phyloP scores from a whole-genome alignment of 768 basidiomycete species.

The Kwoniella heveanensis region DNA sequence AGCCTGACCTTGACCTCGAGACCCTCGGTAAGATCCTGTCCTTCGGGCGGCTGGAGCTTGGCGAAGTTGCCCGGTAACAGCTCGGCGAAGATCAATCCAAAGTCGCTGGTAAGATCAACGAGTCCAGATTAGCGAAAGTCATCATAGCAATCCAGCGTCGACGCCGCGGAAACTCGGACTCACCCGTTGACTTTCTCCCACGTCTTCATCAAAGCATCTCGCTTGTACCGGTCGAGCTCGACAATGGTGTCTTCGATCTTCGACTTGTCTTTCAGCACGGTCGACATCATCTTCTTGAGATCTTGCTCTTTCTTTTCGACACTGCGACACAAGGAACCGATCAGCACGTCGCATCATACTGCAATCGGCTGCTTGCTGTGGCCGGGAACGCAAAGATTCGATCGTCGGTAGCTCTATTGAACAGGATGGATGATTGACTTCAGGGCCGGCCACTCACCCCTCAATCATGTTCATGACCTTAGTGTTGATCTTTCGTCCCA shows the following conservation, averaged over 20 bases:
- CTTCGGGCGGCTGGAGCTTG: constrained; percentile 89
- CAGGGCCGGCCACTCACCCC: too few species aligned
- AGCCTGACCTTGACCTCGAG: constrained; percentile 96
- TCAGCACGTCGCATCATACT: neutral
- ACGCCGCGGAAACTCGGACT: constrained; percentile 48
- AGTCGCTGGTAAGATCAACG: too few species aligned
- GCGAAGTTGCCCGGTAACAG: constrained; percentile 94
- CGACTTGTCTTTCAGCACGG: constrained; percentile 85
- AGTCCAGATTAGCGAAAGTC: too few species aligned
- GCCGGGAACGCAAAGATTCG: too few species aligned
- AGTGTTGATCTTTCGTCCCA: constrained; percentile 94
- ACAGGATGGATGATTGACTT: too few species aligned
- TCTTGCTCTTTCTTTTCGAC: constrained; percentile 89
- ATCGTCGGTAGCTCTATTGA: too few species aligned
- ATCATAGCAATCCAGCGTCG: too few species aligned
- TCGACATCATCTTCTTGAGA: constrained; percentile 83
- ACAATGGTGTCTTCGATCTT: constrained; percentile 94
- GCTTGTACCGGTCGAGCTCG: constrained; percentile 90
- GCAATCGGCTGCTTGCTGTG: neutral
- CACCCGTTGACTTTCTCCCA: constrained; percentile 95
- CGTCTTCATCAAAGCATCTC: constrained; percentile 87
- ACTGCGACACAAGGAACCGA: constrained; percentile 57
- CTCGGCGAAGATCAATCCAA: constrained; percentile 94
- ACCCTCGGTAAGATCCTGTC: constrained; percentile 88
- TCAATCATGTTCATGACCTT: constrained; percentile 97